These are phyloP conservation scores for Coemansia sp. DNA, from an alignment of 192 early-diverging fungal species.

Conservation along the genomic window DNA sequence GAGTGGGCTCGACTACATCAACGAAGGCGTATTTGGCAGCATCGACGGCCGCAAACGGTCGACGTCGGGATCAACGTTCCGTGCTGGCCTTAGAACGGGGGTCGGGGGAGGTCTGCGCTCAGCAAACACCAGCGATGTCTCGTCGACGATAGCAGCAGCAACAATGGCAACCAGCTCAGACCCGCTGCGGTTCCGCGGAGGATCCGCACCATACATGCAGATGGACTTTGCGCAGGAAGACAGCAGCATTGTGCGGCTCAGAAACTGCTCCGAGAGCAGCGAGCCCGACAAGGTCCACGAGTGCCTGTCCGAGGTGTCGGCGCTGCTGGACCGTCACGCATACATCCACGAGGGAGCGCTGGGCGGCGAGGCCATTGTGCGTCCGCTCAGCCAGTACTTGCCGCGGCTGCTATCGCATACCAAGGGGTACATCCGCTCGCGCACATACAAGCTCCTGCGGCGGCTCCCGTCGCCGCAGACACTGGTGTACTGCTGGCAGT, in stretches of 20 bases:
- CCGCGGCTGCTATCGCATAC: conserved; percentile 46
- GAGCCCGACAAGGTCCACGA: conserved; percentile 47
- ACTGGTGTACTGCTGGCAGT: conserved; percentile 38
- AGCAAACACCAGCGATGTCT: conserved; percentile 13
- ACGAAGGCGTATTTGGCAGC: conserved; percentile 50
- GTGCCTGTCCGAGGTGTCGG: conserved; percentile 19
- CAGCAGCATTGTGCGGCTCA: conserved; percentile 17
- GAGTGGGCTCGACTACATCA: conserved; percentile 21
- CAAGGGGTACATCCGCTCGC: conserved; percentile 50
- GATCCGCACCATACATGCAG: conserved; percentile 4
- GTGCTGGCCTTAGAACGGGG: background rate
- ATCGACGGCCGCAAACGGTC: conserved; percentile 42
- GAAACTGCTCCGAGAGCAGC: conserved; percentile 36
- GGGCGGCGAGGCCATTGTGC: conserved; percentile 2
- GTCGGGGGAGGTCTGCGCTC: background rate
- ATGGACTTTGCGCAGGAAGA: conserved; percentile 5
- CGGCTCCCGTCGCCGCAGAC: conserved; percentile 22
- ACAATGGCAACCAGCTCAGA: background rate
- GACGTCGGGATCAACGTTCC: conserved; percentile 42
- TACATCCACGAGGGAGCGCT: background rate
- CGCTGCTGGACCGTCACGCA: conserved; percentile 18
- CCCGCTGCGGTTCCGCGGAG: conserved; percentile 6
- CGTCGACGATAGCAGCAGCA: background rate
- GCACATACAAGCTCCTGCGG: conserved; percentile 45
- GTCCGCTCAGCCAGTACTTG: conserved; percentile 23